Evolutionary conservation across 805 yeast species (phyloP), one percentile per base, ranked within the genome.

Genomic region (Lachancea quebecensis): DNA sequence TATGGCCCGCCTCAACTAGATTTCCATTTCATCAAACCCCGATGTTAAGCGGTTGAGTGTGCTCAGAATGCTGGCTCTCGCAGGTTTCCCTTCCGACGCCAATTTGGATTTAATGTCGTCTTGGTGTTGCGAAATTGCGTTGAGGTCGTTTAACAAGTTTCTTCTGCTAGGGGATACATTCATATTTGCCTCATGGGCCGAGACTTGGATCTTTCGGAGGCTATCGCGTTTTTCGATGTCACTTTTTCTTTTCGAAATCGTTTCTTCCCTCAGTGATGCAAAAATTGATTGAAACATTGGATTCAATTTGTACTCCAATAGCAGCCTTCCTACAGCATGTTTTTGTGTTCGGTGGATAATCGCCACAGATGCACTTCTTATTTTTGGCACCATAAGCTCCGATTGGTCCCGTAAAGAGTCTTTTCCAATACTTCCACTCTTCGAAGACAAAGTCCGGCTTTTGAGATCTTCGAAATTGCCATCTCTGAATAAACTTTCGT

Each of bases 321-420:
- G 21, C 4, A 53, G 28, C 12, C 40, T 45, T 12, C 63, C 64
- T 1, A 60, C 30, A 2, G 56, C 53, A 40, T 58, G 56, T n/a
- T 48, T 38, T 39, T 52, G 50, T 3, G 59, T 46, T 35, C 37
- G 44, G 16, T 46, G 38, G n/a, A 58, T 32, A n/a, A 60, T 36
- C 28, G 50, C 50, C 4, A 46, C 27, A 4, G 55, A 25, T 10
- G 47, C 25, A 21, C 41, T 41, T 42, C 49, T 56, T 14, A 56
- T 43, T 27, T 44, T 47, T n/a, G 27, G 38, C 2, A 47, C 41
- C 1, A 34, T 39, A n/a, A 11, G 18, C 4, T n/a, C 42, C 6
- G 18, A 31, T 6, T 8, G 12, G 5, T 40, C 43, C 5, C 17
- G 11, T 3, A 34, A 11, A 33, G 38, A 27, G 25, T 15, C 33